Base-by-base conservation (phyloP, 2,329 filamentous ascomycete species). In the Beauveria rudraprayagi region DNA sequence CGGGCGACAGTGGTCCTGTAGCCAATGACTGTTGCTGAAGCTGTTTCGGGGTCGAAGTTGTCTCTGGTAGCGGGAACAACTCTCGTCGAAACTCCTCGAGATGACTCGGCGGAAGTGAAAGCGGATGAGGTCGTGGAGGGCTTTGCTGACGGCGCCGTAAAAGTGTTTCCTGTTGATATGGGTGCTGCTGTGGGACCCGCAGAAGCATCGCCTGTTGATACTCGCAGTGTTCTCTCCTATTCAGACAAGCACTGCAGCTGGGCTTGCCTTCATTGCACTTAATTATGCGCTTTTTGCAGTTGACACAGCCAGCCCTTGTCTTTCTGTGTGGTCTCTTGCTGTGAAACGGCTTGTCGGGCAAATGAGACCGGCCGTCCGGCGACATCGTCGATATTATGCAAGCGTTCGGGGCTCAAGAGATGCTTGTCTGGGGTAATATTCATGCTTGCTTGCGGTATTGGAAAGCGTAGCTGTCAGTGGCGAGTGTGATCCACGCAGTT, bases 271-370 rank as follows among this genome's bases (percentile, higher is more conserved):
- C 81, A 63, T 82, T 78, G 69, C 81, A 83, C 70, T 82, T 83
- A 59, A 82, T 78, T 69, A 81, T 83, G 60, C 82, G 77, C 17
- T 70, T 69, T 70, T 84, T 84, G 75, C 82, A 84, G 66, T 78
- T 81, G 63, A 72, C 72, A 66, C 82, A 84, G 6, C 81, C 82
- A 2, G 74, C 72, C 34, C 81, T 73, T 1, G 81, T 82, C 69
- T 84, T 84, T 65, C 74, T 80, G 68, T 84, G 82, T 53, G 81
- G 80, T 11, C 80, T 76, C 68, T 84, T 84, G 28, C 71, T 60
- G 63, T 75, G 72, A 56, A 72, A 75, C 3, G 69, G 57, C 37
- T 60, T 54, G 17, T 14, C 19, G 26, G 50, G 14, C 8, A 8
- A 30, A 16, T 10, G 24, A 17, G 28, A 10, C 11, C 26, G 9